phyloP scores from a whole-genome alignment of 345 rosid genomes.

The Gynandropsis gynandra region DNA sequence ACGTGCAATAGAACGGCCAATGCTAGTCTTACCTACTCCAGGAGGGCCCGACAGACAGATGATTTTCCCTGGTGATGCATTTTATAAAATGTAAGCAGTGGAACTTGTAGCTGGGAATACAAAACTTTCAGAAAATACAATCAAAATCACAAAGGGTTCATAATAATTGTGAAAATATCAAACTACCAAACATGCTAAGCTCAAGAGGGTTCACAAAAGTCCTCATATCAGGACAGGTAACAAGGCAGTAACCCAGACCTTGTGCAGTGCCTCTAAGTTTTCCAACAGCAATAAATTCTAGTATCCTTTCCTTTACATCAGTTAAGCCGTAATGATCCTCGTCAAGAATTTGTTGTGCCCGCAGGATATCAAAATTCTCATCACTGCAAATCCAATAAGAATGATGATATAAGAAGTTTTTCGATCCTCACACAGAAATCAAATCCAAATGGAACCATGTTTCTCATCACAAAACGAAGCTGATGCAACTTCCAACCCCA shows the following conservation, averaged over 20 bases:
- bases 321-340: conserved; percentile 98
- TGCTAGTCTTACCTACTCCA: conserved; percentile 99
- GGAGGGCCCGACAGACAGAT: conserved; percentile 99
- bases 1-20: conserved; percentile 95
- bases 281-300: conserved; percentile 98
- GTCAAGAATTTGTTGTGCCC: conserved; percentile 84
- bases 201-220: background rate
- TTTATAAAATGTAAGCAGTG: conserved; percentile 19
- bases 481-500: background rate
- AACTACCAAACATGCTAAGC: background rate
- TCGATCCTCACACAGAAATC: conserved; percentile 11
- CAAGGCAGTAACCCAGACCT: conserved; percentile 38
- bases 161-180: conserved; percentile 13
- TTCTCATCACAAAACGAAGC: background rate
- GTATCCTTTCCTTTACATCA: conserved; percentile 95
- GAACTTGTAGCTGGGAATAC: conserved; percentile 2
- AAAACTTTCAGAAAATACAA: conserved; percentile 14
- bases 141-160: conserved; percentile 14
- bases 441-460: conserved; percentile 7
- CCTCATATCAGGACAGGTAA: background rate
- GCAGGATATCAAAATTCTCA: conserved; percentile 88
- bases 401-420: background rate
- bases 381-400: conserved; percentile 45
- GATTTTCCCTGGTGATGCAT: conserved; percentile 68
- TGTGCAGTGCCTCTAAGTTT: conserved; percentile 95